Conservation (phyloP, 2,329 filamentous ascomycete genomes). For the Fusarium keratoplasticum region DNA sequence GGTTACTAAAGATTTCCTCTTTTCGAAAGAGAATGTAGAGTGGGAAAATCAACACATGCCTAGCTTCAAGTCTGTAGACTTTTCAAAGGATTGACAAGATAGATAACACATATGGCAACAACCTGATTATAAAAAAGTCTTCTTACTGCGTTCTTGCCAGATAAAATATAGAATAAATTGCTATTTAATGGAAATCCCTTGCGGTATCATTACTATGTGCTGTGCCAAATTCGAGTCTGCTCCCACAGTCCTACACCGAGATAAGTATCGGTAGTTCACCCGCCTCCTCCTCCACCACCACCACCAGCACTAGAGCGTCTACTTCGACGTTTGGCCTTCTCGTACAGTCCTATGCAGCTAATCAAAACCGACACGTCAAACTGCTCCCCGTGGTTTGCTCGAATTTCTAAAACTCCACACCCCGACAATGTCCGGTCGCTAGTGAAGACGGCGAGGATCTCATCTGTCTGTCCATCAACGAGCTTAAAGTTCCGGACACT, state of each 20-base stretch:
- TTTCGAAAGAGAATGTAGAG: neutral
- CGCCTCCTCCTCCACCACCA: neutral
- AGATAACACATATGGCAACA: neutral
- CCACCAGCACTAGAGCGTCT: neutral
- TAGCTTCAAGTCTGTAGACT: neutral
- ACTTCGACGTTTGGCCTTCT: neutral
- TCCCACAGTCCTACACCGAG: neutral
- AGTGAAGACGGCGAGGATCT: neutral
- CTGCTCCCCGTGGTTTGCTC: neutral
- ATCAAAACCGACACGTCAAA: neutral
- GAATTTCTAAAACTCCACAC: neutral
- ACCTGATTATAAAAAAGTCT: neutral
- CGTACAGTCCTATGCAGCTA: neutral
- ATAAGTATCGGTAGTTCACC: neutral
- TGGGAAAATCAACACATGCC: neutral
- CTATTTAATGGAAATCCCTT: neutral
- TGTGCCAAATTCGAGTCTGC: neutral
- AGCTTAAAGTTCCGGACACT: neutral
- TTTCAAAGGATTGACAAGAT: neutral
- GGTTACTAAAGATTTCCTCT: neutral
- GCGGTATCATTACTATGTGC: neutral
- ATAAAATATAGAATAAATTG: neutral
- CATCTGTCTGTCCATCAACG: neutral
- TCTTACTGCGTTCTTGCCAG: neutral
- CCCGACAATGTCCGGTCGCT: neutral